These are phyloP conservation scores for Saturnispora serradocipensis DNA, from an alignment of 805 yeast species.

Conservation along the genomic window DNA sequence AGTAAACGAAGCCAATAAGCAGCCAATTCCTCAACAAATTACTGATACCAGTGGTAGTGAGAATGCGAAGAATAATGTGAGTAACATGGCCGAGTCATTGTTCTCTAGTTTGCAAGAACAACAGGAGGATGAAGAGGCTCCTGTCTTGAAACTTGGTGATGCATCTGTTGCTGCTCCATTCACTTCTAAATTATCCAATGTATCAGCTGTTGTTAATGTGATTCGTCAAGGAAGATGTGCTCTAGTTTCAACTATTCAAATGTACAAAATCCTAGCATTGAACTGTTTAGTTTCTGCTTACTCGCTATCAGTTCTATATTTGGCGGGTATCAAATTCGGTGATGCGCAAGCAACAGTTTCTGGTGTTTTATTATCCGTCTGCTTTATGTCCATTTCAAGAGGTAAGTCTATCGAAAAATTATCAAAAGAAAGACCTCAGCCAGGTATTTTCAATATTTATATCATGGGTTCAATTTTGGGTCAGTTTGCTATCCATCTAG, in stretches of 20 bases:
- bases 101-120: slow-evolving; percentile 43
- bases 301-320: slow-evolving; percentile 83
- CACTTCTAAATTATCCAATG: slow-evolving; percentile 88
- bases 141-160: slow-evolving; percentile 90
- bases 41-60: slow-evolving; percentile 29
- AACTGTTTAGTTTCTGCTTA: slow-evolving; percentile 96
- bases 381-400: slow-evolving; percentile 91
- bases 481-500: slow-evolving; percentile 89
- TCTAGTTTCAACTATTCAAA: slow-evolving; percentile 91
- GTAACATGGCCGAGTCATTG: slow-evolving; percentile 50
- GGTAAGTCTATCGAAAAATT: slow-evolving; percentile 85
- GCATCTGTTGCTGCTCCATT: slow-evolving; percentile 99
- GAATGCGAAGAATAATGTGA: neutral
- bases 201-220: slow-evolving; percentile 84
- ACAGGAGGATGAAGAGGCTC: slow-evolving; percentile 73
- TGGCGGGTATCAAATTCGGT: slow-evolving; percentile 97
- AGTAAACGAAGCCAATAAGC: slow-evolving; percentile 41
- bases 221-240: slow-evolving; percentile 98
- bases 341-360: slow-evolving; percentile 97
- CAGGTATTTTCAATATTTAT: slow-evolving; percentile 89
- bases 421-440: slow-evolving; percentile 92
- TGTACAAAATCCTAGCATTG: slow-evolving; percentile 95
- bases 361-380: slow-evolving; percentile 85
- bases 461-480: slow-evolving; percentile 97
- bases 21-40: slow-evolving; percentile 22